Evolutionary conservation across 371 early-diverging fungal genomes (phyloP), one percentile per base, ranked within the genome.

Genomic region (Amoeboaphelidium occidentale): DNA sequence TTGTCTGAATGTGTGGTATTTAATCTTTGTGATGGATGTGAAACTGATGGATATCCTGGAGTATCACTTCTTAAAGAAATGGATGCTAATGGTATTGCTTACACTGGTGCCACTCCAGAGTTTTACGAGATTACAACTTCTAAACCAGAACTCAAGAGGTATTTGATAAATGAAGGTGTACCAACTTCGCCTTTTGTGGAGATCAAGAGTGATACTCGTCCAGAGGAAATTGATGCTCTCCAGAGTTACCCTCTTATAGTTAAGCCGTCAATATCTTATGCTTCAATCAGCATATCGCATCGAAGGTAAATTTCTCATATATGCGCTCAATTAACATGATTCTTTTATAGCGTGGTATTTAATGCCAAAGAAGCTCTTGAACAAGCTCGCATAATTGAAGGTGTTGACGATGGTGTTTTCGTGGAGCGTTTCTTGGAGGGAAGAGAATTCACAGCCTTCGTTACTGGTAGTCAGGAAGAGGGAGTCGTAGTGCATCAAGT

Each of bases 211-310:
- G 59, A 42, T 20, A n/a, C 13, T 23, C 32, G 27, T 44, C 23
- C 25, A 2, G 42, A 41, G 17, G 56, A 53, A 25, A 10, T 60
- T 2, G 27, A 59, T 25, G 47, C 49, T 17, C 21, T 26, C 0
- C n/a, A 48, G n/a, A 28, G 49, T 17, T 68, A 58, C 45, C 68
- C 68, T 2, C 48, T 68, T 50, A 59, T 68, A 23, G 58, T 68
- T 28, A 63, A 63, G 46, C 68, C 68, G 2, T 58, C 62, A 23
- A 58, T 69, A 23, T 64, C 64, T 0, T 69, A 69, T 25, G 69
- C 69, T 1, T 59, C 59, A 23, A 49, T 68, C 32, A 49, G 51
- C 43, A 68, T 69, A 52, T 54, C 60, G 4, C 51, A 59, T 44
- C 14, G 44, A 3, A 64, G 65, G 6, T 56, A 68, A 20, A 63